Evolutionary conservation across 2,329 filamentous ascomycete species (phyloP), one percentile per base, ranked within the genome.

Genomic region (Epichloe uncinata): DNA sequence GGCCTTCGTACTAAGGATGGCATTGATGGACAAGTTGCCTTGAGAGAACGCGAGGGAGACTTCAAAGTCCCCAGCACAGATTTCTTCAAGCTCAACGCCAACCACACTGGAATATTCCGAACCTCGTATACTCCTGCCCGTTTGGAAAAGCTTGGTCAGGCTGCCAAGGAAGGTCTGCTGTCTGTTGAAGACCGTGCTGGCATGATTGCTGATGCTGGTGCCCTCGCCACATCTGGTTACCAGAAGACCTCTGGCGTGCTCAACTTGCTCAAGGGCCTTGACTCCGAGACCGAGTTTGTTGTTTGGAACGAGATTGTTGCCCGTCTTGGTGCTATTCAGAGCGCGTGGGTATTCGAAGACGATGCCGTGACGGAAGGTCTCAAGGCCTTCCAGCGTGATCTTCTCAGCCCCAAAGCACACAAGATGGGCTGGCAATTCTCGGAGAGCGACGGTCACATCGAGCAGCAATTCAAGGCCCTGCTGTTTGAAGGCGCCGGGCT

Each of bases 21-120:
- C 26, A 69, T 96, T 41, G 78, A 95, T 57, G 84, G 90, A 61
- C 59, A 55, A 55, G 30, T 57, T 13, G 56, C 56, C 11, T 56
- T 68, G 37, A 60, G 56, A 18, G 57, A 59, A 20, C 83, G 91
- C 38, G 87, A 95, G 67, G 76, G 74, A 45, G 79, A 82, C 54
- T 87, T 94, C 70, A 82, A 87, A 69, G 66, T 96, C 26, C 78
- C 85, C 18, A 79, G 85, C 60, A 70, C 84, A 48, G 87, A 95
- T 60, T 96, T 97, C 70, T 97, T 85, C 81, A 97, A 97, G 75
- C 73, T 97, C 53, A 97, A 97, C 63, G 89, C 91, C 15, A 89
- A 96, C 63, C 91, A 96, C 67, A 90, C 88, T 20, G 87, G 87
- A 56, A 83, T 96, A 55, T 97, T 94, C 73, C 82, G 91, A 53